These are phyloP conservation scores for Kwoniella pini DNA, from an alignment of 768 basidiomycete genomes.

Conservation along the genomic window DNA sequence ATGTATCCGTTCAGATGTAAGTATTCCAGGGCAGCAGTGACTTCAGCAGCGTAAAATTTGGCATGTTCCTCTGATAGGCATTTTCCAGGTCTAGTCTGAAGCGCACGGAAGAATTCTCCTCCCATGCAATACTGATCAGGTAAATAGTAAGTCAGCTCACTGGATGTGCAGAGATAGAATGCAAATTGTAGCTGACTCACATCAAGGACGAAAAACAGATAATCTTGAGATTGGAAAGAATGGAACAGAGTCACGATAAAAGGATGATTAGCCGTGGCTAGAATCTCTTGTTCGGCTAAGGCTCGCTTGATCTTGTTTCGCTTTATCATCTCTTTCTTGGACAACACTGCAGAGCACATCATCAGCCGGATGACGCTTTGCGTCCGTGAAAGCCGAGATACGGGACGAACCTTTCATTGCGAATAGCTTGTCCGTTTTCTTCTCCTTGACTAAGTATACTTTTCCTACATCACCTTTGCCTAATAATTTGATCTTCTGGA, in stretches of 20 bases:
- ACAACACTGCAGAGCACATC: conserved; percentile 66
- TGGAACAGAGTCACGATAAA: conserved; percentile 99
- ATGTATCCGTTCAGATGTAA: conserved; percentile 99
- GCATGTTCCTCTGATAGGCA: conserved; percentile 94
- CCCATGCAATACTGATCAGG: conserved; percentile 88
- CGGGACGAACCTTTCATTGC: conserved; percentile 95
- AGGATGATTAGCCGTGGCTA: conserved; percentile 97
- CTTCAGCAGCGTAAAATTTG: conserved; percentile 97
- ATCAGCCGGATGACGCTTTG: too few species aligned
- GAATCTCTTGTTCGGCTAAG: conserved; percentile 96
- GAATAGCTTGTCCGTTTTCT: conserved; percentile 92
- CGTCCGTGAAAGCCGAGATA: not conserved
- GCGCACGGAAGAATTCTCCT: conserved; percentile 96
- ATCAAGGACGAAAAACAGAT: conserved; percentile 74
- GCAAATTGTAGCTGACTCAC: conserved; percentile 16
- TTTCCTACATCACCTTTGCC: conserved; percentile 98
- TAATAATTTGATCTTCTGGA: conserved; percentile 95
- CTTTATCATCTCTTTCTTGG: conserved; percentile 99
- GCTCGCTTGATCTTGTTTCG: conserved; percentile 99
- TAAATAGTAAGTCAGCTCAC: not conserved
- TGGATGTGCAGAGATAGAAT: too few species aligned
- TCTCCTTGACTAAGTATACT: conserved; percentile 96
- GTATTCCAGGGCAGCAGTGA: conserved; percentile 95
- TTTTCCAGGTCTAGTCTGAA: conserved; percentile 94
- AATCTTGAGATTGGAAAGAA: conserved; percentile 97